Percentiles rank a stretch among this genome's conserved stretches.
These are phyloP conservation scores for Pseudotulostoma volvatum DNA, from an alignment of 495 filamentous ascomycete genomes.

Conservation along the genomic window DNA sequence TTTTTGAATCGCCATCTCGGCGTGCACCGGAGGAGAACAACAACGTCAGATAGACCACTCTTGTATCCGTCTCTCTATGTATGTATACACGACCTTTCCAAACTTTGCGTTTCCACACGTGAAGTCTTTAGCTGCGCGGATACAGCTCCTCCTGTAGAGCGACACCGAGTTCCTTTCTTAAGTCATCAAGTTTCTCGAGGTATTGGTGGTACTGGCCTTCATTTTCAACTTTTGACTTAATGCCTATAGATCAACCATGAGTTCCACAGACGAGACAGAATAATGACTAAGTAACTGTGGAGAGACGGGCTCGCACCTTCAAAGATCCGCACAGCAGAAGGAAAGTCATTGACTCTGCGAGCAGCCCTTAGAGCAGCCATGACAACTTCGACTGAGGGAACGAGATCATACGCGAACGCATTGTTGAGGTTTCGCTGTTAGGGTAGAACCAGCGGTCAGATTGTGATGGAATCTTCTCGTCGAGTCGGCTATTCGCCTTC, in stretches of 20 bases:
- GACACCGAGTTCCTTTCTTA: slow-evolving; percentile 88
- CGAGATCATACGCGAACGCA: slow-evolving; percentile 98
- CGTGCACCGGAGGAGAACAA: background rate
- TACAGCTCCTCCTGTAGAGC: slow-evolving; percentile 86
- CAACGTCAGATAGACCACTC: background rate
- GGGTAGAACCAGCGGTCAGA: background rate
- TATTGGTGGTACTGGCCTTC: slow-evolving; percentile 95
- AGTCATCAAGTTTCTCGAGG: slow-evolving; percentile 74
- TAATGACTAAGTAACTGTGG: background rate
- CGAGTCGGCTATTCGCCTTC: too few relatives aligned
- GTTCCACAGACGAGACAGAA: slow-evolving; percentile 3
- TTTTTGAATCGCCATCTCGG: background rate
- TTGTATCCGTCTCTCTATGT: background rate
- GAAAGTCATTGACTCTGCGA: slow-evolving; percentile 93
- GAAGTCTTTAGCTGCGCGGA: slow-evolving; percentile 48
- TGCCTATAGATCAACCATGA: slow-evolving; percentile 38
- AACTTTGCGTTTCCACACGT: slow-evolving; percentile 2
- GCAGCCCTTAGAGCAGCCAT: slow-evolving; percentile 81
- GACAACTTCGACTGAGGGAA: slow-evolving; percentile 84
- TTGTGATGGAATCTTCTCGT: too few relatives aligned
- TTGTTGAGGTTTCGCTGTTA: slow-evolving; percentile 95
- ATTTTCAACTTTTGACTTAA: slow-evolving; percentile 99
- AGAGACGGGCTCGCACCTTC: slow-evolving; percentile 52
- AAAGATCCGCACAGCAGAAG: slow-evolving; percentile 92
- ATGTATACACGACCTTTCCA: background rate